phyloP scores from a whole-genome alignment of 2,329 filamentous ascomycete species.

The Fusarium sp. region DNA sequence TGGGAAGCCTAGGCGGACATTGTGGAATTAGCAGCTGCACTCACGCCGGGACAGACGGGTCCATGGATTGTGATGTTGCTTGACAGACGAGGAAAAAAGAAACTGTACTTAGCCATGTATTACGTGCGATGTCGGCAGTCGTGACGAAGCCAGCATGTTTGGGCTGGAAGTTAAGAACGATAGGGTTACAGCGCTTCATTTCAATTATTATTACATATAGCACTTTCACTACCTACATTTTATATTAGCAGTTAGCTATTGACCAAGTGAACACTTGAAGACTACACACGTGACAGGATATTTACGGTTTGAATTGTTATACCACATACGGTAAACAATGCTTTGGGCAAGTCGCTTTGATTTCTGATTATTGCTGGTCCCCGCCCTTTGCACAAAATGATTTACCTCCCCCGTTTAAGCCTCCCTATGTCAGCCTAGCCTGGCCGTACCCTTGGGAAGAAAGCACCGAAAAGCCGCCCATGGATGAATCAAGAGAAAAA shows the following conservation, averaged over 20 bases:
- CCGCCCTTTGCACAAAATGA: constrained; percentile 6
- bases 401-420: constrained; percentile 10
- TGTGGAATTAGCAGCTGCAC: constrained; percentile 26
- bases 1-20: constrained; percentile 20
- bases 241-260: not conserved
- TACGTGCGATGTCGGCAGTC: constrained; percentile 35
- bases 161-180: constrained; percentile 28
- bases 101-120: constrained; percentile 44
- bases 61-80: constrained; percentile 23
- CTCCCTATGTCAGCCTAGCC: constrained; percentile 21
- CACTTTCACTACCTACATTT: constrained; percentile 35
- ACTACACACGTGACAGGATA: not conserved
- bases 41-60: constrained; percentile 21
- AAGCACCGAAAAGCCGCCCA: constrained; percentile 23
- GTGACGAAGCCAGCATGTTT: constrained; percentile 24
- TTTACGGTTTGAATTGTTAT: not conserved
- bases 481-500: constrained; percentile 18
- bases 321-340: not conserved
- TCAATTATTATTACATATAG: constrained; percentile 41
- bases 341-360: constrained; percentile 10
- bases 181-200: constrained; percentile 39
- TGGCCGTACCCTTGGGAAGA: constrained; percentile 22
- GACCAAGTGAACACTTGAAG: not conserved
- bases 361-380: constrained; percentile 34
- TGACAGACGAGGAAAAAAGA: constrained; percentile 31